These are phyloP conservation scores for Dryadomyces sulphureus DNA, from an alignment of 2,329 filamentous ascomycete species.

Conservation along the genomic window DNA sequence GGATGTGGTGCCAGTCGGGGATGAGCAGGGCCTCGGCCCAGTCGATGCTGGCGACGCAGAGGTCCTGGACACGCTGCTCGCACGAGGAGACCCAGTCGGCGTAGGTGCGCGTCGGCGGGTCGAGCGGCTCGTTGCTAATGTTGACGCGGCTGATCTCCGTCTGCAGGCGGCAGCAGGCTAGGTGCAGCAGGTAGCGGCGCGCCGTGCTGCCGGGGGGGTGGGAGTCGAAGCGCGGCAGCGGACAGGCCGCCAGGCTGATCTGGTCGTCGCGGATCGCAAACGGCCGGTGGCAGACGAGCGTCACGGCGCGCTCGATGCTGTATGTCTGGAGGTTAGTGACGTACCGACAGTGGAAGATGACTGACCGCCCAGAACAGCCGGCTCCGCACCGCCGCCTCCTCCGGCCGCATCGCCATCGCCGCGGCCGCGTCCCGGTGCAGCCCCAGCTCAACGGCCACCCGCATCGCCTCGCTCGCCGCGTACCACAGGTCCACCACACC, in stretches of 20 bases:
- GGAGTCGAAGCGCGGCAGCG: not conserved
- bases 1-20: not conserved
- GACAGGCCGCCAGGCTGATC: not conserved
- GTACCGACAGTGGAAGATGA: too few species aligned
- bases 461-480: not conserved
- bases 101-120: not conserved
- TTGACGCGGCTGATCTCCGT: conserved; percentile 1
- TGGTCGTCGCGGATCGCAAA: not conserved
- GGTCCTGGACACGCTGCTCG: not conserved
- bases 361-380: not conserved
- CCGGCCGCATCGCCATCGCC: not conserved
- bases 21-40: not conserved
- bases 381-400: not conserved
- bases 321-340: not conserved
- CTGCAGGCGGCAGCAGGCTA: not conserved
- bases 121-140: not conserved
- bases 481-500: not conserved
- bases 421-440: not conserved
- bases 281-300: not conserved
- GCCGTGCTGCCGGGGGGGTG: too few species aligned
- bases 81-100: not conserved
- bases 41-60: not conserved
- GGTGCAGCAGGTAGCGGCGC: not conserved
- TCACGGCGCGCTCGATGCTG: not conserved
- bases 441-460: not conserved